These are phyloP conservation scores for Apiospora sp. DNA, from an alignment of 2,329 filamentous ascomycete species.

Conservation along the genomic window DNA sequence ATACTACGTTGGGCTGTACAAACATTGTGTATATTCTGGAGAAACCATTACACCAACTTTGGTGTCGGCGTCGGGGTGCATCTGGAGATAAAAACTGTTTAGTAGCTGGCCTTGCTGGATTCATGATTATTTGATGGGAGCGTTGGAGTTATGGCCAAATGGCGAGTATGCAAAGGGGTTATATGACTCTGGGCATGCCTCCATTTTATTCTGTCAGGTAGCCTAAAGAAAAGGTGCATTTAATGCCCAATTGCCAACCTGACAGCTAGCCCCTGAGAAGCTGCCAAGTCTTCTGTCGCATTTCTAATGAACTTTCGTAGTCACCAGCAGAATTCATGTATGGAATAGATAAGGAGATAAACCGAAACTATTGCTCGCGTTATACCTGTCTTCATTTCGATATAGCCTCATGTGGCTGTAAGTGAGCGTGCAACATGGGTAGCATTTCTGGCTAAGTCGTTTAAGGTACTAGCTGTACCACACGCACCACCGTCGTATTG, in stretches of 20 bases:
- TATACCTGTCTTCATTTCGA: neutral
- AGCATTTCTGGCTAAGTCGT: neutral
- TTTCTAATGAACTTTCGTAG: neutral
- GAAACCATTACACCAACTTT: neutral
- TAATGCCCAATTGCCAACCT: constrained; percentile 13
- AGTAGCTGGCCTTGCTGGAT: neutral
- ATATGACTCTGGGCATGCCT: neutral
- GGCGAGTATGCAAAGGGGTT: neutral
- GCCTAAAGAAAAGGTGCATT: constrained; percentile 3
- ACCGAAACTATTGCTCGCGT: neutral
- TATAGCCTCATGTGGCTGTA: neutral
- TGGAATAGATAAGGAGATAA: neutral
- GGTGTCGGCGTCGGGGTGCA: constrained; percentile 16
- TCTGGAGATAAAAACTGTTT: constrained; percentile 12
- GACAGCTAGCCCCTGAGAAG: neutral
- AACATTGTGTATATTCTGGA: constrained; percentile 6
- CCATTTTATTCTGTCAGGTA: neutral
- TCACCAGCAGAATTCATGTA: neutral
- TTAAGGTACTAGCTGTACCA: neutral
- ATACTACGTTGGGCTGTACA: constrained; percentile 14
- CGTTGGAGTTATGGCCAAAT: constrained; percentile 6
- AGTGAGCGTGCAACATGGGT: neutral
- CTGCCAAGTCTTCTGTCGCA: neutral
- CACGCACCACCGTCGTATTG: neutral
- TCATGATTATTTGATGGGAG: neutral